phyloP scores from a whole-genome alignment of 192 early-diverging fungal genomes.

The Linnemannia schmuckeri region DNA sequence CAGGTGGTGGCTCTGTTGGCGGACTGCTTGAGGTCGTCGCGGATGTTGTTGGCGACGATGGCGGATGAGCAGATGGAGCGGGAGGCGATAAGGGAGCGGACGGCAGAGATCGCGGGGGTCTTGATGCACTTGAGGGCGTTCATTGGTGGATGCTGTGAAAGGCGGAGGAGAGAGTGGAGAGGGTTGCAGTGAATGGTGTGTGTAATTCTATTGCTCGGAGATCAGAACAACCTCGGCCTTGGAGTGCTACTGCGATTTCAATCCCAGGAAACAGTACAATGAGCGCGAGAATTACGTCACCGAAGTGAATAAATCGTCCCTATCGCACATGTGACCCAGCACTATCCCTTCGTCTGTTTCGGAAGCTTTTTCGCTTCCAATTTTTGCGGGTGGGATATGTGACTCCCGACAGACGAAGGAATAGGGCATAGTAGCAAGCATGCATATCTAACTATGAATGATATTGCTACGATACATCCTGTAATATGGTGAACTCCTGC shows the following conservation, averaged over 20 bases:
- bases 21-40: constrained; percentile 73
- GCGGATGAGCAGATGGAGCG: constrained; percentile 37
- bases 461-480: not conserved
- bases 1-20: constrained; percentile 81
- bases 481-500: not conserved
- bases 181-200: not conserved
- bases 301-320: no score
- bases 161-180: not conserved
- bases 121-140: constrained; percentile 54
- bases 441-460: constrained; percentile 7
- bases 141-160: constrained; percentile 17
- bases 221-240: not conserved
- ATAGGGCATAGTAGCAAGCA: no score
- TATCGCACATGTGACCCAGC: constrained; percentile 4
- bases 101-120: constrained; percentile 23
- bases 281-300: no score
- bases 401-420: no score
- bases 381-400: no score
- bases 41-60: constrained; percentile 35
- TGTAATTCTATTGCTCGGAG: not conserved
- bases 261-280: no score
- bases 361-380: no score
- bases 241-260: no score
- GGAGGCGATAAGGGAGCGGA: constrained; percentile 22
- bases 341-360: no score